Base-by-base conservation (phyloP, 177 flowering plant genomes). In the Vitis hybrid region DNA sequence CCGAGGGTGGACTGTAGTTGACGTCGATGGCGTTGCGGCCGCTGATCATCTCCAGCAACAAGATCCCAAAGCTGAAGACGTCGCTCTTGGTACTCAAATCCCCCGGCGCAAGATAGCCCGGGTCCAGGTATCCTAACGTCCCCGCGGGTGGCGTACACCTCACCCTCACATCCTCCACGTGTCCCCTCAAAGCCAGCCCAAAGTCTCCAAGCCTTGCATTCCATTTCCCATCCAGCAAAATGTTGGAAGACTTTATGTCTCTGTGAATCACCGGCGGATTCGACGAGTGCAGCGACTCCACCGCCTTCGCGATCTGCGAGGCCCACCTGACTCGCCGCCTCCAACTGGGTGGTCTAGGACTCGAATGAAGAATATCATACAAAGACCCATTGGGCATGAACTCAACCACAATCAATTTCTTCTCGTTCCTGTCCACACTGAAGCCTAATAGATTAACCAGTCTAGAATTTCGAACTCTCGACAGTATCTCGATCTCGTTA, bases 21-120 rank as follows among this genome's bases (percentile, higher is more conserved):
- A 90, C 67, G 63, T 90, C 94, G 35, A 90, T 84, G n/a, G 94
- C 91, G 55, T 83, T 71, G 54, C 94, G 68, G 46, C 94, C 94
- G 61, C 88, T 86, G 62, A 88, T 68, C 9, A 88, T 84, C 74
- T 90, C 94, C 46, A 90, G 58, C 61, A 90, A 30, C 54, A 90
- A 66, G 9, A 90, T 84, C 49, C 94, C 94, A 64, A 86, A 90
- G 65, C 94, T 90, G 76, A 85, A 90, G 1, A 90, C 91, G 71
- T 90, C 94, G 71, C 82, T 84, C 73, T 88, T 90, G n/a, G 82
- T 56, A 69, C 86, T 86, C 58, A 88, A 69, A 65, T 88, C 86
- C 41, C 76, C 82, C 58, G 94, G 94, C 50, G 84, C 78, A 11
- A 86, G 83, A 66, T 89, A 87, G 62, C 82, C 68, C 4, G 93